These are phyloP conservation scores for Yamadazyma trypodendri DNA, from an alignment of 1,139 yeast genomes.

Conservation along the genomic window DNA sequence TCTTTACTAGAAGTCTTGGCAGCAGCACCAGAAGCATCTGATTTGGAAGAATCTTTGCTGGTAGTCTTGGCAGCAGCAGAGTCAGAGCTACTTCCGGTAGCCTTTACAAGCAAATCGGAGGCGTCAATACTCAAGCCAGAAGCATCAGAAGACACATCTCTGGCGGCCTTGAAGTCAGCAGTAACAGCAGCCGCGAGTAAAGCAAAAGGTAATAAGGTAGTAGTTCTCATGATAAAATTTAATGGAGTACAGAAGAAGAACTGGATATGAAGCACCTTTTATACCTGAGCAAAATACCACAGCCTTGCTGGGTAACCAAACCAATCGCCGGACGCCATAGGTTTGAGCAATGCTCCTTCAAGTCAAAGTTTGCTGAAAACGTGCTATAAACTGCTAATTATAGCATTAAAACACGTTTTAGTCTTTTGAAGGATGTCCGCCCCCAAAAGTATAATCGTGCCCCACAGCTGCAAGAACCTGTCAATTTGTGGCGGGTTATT, in stretches of 20 bases:
- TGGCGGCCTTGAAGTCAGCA: slow-evolving; percentile 13
- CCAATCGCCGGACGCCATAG: too few species aligned
- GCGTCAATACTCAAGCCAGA: slow-evolving; percentile 11
- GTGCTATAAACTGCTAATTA: too few species aligned
- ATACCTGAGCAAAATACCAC: neutral
- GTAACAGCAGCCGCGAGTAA: slow-evolving; percentile 17
- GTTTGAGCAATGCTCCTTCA: neutral
- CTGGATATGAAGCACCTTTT: neutral
- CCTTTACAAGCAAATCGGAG: slow-evolving; percentile 4
- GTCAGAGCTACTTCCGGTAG: slow-evolving; percentile 18
- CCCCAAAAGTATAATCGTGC: too few species aligned
- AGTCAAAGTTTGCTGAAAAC: neutral
- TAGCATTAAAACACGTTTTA: neutral
- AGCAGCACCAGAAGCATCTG: slow-evolving; percentile 6
- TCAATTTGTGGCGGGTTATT: too few species aligned
- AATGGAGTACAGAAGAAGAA: neutral
- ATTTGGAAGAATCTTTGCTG: too few species aligned
- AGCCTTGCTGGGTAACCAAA: too few species aligned
- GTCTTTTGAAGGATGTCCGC: too few species aligned
- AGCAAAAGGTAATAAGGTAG: slow-evolving; percentile 16
- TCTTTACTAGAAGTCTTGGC: slow-evolving; percentile 12
- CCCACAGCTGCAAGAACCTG: too few species aligned
- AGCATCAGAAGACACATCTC: slow-evolving; percentile 12
- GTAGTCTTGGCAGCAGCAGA: slow-evolving; percentile 9
- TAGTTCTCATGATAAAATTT: slow-evolving; percentile 14